A percentile compares a stretch with the other conserved stretches of the same genome.
These are phyloP conservation scores for Cutaneotrichosporon mucoides DNA, from an alignment of 1,284 basidiomycete species.

Conservation along the genomic window DNA sequence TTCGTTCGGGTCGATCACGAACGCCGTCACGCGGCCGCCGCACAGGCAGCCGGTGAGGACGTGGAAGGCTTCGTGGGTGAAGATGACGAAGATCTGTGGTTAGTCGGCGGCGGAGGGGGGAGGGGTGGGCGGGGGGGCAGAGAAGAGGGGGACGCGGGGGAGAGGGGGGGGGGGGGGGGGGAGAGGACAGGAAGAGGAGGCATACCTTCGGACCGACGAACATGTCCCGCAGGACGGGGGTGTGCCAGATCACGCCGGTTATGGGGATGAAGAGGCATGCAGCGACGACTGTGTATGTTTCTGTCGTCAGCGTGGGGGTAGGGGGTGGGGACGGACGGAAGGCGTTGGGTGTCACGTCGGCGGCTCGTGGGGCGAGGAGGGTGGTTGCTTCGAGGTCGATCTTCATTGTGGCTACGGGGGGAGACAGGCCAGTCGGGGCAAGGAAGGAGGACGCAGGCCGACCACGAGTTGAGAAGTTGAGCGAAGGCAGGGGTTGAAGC, in stretches of 20 bases:
- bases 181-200: slow-evolving; percentile 20
- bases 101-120: no score
- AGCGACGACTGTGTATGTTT: slow-evolving; percentile 45
- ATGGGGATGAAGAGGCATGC: slow-evolving; percentile 44
- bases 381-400: not conserved
- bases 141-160: slow-evolving; percentile 15
- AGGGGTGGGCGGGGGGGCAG: no score
- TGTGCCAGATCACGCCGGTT: slow-evolving; percentile 45
- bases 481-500: no score
- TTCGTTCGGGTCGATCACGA: slow-evolving; percentile 48
- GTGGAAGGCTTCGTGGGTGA: slow-evolving; percentile 46
- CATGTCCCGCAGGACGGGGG: slow-evolving; percentile 40
- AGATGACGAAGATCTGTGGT: slow-evolving; percentile 46
- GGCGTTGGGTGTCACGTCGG: slow-evolving; percentile 1
- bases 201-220: slow-evolving; percentile 43
- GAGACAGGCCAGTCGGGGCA: not conserved
- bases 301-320: slow-evolving; percentile 31
- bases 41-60: slow-evolving; percentile 40
- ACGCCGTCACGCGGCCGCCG: slow-evolving; percentile 43
- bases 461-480: not conserved
- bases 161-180: no score
- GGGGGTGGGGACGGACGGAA: slow-evolving; percentile 11
- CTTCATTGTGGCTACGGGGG: not conserved
- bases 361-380: not conserved
- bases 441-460: not conserved